Evolutionary conservation across 345 rosid genomes (phyloP), one percentile per base, ranked within the genome.

Genomic region (Eucalyptus sp.): DNA sequence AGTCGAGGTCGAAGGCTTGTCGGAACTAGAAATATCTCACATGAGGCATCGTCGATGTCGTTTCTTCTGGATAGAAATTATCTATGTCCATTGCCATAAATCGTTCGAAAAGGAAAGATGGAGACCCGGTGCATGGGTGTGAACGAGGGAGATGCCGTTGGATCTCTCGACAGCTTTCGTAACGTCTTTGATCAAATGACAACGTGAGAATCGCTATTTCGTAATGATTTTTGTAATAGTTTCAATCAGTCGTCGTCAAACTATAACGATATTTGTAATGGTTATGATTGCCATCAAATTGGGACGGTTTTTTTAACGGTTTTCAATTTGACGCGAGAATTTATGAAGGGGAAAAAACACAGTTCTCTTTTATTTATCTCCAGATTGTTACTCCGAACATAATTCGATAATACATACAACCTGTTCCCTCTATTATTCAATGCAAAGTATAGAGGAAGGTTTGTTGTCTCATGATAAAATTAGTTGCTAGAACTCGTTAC

Each of bases 181-280:
- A 64, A 64, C 37, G 1, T n/a, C 37, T 64, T n/a, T 14, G 76
- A 64, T 62, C 13, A 62, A 62, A 29, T 10, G 33, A 29, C 5
- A 8, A 0, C 0, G 2, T 7, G 18, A n/a, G 9, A 64, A 31
- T n/a, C 0, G 1, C 9, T 64, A n/a, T 14, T 64, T n/a, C 3
- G 3, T n/a, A n/a, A 64, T 15, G 5, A 64, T 29, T 64, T 64
- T 64, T 13, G 37, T 64, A 14, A n/a, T 0, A 15, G 11, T 64
- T n/a, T 15, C 10, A 8, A n/a, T n/a, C 10, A 1, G 10, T n/a
- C 11, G 10, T 5, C 0, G 0, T 64, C 17, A 64, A 14, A n/a
- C 18, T n/a, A 0, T 64, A 15, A 64, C 20, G 41, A n/a, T 64
- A 14, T 64, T 15, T n/a, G 6, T 7, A 14, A 64, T 17, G 9